A percentile compares a stretch with the other conserved stretches of the same genome.
Conservation (phyloP, 2,329 filamentous ascomycete genomes). For the Karstenula rhodostoma region DNA sequence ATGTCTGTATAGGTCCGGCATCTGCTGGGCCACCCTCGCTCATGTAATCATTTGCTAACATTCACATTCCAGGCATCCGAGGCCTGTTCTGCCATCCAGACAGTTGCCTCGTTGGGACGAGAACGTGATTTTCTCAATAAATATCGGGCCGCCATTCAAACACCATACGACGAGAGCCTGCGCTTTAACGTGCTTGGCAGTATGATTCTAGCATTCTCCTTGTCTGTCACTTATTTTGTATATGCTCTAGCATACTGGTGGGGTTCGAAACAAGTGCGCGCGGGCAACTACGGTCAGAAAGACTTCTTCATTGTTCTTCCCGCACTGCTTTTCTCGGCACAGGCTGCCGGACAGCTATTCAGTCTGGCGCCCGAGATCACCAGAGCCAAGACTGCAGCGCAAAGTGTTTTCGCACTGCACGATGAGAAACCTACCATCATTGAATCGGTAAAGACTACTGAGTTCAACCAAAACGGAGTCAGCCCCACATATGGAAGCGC, state of each 20-base stretch:
- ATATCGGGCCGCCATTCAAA: conserved; percentile 49
- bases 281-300: conserved; percentile 51
- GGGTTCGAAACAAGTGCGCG: conserved; percentile 55
- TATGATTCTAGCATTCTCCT: conserved; percentile 53
- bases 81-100: conserved; percentile 71
- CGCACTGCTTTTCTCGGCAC: conserved; percentile 57
- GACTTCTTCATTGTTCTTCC: conserved; percentile 58
- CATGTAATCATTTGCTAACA: neutral
- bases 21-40: neutral
- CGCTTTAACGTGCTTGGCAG: conserved; percentile 53
- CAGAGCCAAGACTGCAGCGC: conserved; percentile 54
- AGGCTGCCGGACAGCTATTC: conserved; percentile 57
- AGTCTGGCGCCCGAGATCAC: conserved; percentile 56
- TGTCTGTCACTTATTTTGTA: conserved; percentile 57
- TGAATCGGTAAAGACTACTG: neutral
- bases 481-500: neutral
- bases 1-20: neutral
- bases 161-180: conserved; percentile 51
- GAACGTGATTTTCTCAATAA: conserved; percentile 50
- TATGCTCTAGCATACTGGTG: conserved; percentile 61
- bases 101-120: conserved; percentile 57
- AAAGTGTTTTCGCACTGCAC: conserved; percentile 54
- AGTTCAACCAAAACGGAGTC: conserved; percentile 1
- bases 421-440: conserved; percentile 52
- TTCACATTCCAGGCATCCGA: conserved; percentile 61